These are phyloP conservation scores for Polytolypa hystricis DNA, from an alignment of 2,329 filamentous ascomycete genomes.

Conservation along the genomic window DNA sequence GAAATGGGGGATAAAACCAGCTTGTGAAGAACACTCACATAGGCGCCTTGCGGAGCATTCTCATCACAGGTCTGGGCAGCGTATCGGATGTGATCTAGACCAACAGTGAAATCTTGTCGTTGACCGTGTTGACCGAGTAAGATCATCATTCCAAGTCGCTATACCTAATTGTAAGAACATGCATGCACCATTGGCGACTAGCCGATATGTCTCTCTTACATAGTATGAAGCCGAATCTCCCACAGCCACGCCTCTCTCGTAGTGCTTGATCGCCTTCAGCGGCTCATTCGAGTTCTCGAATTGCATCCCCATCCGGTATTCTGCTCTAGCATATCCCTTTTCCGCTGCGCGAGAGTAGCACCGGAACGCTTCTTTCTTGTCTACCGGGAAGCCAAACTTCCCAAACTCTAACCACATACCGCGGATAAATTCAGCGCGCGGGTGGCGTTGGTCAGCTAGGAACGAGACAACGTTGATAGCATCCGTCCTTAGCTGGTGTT, in stretches of 20 bases:
- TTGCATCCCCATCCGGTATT: constrained; percentile 97
- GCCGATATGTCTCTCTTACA: constrained; percentile 22
- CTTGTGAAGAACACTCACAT: constrained; percentile 36
- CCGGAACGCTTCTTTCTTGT: constrained; percentile 88
- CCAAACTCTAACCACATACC: constrained; percentile 98
- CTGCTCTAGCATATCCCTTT: constrained; percentile 73
- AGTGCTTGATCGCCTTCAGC: constrained; percentile 81
- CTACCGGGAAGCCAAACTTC: constrained; percentile 78
- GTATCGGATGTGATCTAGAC: constrained; percentile 69
- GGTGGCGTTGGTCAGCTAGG: constrained; percentile 80
- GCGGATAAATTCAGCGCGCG: constrained; percentile 85
- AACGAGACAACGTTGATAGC: constrained; percentile 87
- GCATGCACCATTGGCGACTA: neutral
- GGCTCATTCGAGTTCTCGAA: constrained; percentile 93
- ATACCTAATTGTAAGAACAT: too few species aligned
- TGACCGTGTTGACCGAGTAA: constrained; percentile 88
- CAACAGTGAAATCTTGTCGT: constrained; percentile 64
- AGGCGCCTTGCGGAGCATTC: constrained; percentile 92
- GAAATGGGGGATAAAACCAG: neutral
- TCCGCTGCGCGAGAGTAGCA: constrained; percentile 80
- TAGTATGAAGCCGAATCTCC: constrained; percentile 81
- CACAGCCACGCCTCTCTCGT: constrained; percentile 65
- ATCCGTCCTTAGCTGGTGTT: constrained; percentile 79
- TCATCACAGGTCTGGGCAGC: constrained; percentile 85
- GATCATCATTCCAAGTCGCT: constrained; percentile 94